Evolutionary conservation across 2,329 filamentous ascomycete genomes (phyloP), one percentile per base, ranked within the genome.

Genomic region (Colletotrichum sidae): DNA sequence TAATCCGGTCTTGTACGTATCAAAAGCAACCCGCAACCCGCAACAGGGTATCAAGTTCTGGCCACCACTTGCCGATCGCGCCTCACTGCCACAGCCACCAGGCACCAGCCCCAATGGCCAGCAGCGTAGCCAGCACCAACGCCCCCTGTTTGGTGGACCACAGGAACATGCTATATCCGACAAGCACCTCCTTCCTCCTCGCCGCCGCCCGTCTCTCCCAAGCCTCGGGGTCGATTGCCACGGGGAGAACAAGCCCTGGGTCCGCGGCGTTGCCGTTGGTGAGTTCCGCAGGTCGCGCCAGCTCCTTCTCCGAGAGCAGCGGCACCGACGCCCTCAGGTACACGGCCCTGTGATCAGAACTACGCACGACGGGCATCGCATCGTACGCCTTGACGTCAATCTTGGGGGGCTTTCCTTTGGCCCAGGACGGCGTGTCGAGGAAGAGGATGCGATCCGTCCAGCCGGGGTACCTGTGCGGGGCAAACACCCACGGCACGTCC

Each of bases 401-500:
- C 39, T 72, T 71, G 9, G 70, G 71, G 5, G 68, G 58, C 51
- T 73, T 12, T 69, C 75, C 72, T 47, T 77, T 77, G 44, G 83
- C 74, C 84, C 86, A 89, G 25, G 77, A 76, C 17, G 86, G 88
- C 25, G 85, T 79, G 55, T 91, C 87, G 3, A 95, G 82, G 76
- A 89, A 98, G 17, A 98, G 81, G 17, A 98, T 90, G 4, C 96
- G 88, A 77, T 98, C 96, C 72, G 94, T 97, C 96, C 95, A 98
- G 72, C 90, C 90, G 1, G 96, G 94, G 85, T 92, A 96, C 50
- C 96, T 89, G 75, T 96, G 92, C 62, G 83, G 82, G 8, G 94
- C 92, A 86, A 94, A 97, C 38, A 82, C 79, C 90, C 91, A 95
- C 10, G 81, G 79, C 4, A 84, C 77, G 17, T 74, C 73, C 2